Evolutionary conservation across 192 early-diverging fungal species (phyloP).

Genomic region (Dissophora ornata): DNA sequence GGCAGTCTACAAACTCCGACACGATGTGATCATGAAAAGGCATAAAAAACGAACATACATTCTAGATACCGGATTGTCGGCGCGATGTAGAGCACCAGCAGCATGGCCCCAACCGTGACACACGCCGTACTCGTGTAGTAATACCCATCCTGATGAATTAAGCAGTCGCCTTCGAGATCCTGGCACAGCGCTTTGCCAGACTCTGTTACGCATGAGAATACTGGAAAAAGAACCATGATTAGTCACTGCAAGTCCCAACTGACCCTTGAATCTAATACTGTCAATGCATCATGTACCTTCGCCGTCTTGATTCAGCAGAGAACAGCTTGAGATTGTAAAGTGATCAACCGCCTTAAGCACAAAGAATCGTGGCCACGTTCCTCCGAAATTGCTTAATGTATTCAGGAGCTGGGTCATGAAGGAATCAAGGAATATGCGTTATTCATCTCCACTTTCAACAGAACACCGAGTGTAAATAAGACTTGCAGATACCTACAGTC

Average conservation of each 20-base stretch:
- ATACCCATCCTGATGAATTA: conserved; percentile 86
- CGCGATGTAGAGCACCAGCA: conserved; percentile 69
- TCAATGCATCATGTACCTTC: conserved; percentile 20
- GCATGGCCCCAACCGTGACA: no score
- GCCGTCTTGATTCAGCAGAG: conserved; percentile 24
- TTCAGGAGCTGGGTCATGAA: conserved; percentile 73
- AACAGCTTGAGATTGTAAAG: conserved; percentile 85
- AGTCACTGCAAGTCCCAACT: no score
- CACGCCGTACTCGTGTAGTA: conserved; percentile 53
- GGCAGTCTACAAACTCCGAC: no score
- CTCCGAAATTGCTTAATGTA: conserved; percentile 96
- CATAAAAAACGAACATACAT: no score
- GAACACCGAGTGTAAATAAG: neutral
- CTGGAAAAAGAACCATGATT: neutral
- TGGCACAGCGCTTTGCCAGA: conserved; percentile 71
- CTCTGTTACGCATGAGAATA: conserved; percentile 73
- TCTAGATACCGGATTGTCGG: conserved; percentile 41
- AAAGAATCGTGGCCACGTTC: conserved; percentile 97
- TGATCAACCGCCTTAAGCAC: conserved; percentile 92
- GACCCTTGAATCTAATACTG: no score
- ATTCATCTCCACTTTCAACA: neutral
- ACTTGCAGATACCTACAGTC: conserved; percentile 51
- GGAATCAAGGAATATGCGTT: neutral
- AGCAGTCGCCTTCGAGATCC: conserved; percentile 74
- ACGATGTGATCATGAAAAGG: no score